Base-by-base conservation (phyloP, 192 early-diverging fungal species). In the Coemansia sp. region DNA sequence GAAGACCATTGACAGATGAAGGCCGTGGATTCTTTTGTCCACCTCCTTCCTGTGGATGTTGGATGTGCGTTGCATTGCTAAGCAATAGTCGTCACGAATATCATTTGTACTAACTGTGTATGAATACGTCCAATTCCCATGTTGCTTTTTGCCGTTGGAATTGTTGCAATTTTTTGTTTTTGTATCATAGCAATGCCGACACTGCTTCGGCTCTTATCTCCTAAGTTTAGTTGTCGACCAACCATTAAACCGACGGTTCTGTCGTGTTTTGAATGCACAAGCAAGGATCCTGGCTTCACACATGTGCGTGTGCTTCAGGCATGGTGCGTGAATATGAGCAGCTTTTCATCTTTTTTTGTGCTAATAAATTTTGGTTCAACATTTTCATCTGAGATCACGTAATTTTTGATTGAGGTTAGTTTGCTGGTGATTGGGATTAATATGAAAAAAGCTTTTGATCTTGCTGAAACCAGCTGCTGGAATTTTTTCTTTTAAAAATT, bases 151-250 rank as follows among this genome's bases (percentile, higher is more conserved):
- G 51, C 63, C 48, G 26, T 22, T 67, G 59, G 49, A 37, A 37
- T 32, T 73, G 39, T 43, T 32, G 32, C 32, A 32, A 32, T 12
- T 48, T 48, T 67, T 57, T 56, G 69, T 65, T 66, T 52, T 48
- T 45, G 46, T 56, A 64, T 63, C 69, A 84, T 78, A 92, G 91
- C 88, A 87, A 89, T 80, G 85, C 91, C 60, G 74, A 87, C 84
- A 91, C 91, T 77, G 91, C 92, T 69, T 91, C 92, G 58, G 85
- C 92, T 78, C 85, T 93, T 59, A 89, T 93, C 68, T 80, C 92
- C 56, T 93, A 93, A 93, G 12, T 41, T 45, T 62, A 7, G 19
- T 13, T 41, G 37, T 41, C 32, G 51, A 16, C 15, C 21, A 39
- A 41, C 9, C 11, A 43, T 58, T 54, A 18, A 45, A 22, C 57